Evolutionary conservation across 345 rosid species (phyloP).

Genomic region (Anacardium occidentale): DNA sequence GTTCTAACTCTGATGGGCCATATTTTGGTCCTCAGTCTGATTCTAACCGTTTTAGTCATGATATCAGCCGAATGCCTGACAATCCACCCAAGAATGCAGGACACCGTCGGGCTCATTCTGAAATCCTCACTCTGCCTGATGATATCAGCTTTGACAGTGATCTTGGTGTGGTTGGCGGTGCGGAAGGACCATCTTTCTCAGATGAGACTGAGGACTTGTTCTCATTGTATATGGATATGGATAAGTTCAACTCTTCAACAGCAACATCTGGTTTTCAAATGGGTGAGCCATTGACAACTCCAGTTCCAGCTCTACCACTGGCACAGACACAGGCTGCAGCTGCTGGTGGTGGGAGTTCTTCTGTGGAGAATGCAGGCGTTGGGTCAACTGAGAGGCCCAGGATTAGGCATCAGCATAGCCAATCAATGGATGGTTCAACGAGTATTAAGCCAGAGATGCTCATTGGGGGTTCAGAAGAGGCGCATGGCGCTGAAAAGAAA

Average conservation of each 20-base stretch:
- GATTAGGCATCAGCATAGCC: conserved; percentile 91
- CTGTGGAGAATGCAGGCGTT: conserved; percentile 30
- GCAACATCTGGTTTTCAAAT: conserved; percentile 65
- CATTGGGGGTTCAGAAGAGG: conserved; percentile 62
- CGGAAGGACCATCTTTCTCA: conserved; percentile 71
- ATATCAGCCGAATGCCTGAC: conserved; percentile 82
- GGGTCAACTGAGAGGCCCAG: conserved; percentile 69
- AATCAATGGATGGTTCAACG: conserved; percentile 84
- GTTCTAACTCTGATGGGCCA: conserved; percentile 36
- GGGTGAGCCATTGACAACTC: conserved; percentile 46
- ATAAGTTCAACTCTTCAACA: conserved; percentile 72
- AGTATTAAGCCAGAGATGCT: conserved; percentile 83
- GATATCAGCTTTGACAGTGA: conserved; percentile 89
- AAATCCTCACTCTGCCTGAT: conserved; percentile 86
- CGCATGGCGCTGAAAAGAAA: conserved; percentile 62
- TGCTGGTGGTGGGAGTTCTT: conserved; percentile 17
- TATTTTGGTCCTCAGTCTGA: conserved; percentile 50
- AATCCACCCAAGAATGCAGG: conserved; percentile 78
- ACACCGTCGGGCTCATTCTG: conserved; percentile 96
- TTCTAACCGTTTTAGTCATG: conserved; percentile 58
- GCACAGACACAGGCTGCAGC: conserved; percentile 21
- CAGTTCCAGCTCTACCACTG: conserved; percentile 10
- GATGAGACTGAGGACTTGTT: conserved; percentile 82
- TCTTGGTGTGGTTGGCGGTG: conserved; percentile 74
- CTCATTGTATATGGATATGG: conserved; percentile 86